These are phyloP conservation scores for Globisporangium nodosum DNA, from an alignment of 352 stramenopile genomes.

Conservation along the genomic window DNA sequence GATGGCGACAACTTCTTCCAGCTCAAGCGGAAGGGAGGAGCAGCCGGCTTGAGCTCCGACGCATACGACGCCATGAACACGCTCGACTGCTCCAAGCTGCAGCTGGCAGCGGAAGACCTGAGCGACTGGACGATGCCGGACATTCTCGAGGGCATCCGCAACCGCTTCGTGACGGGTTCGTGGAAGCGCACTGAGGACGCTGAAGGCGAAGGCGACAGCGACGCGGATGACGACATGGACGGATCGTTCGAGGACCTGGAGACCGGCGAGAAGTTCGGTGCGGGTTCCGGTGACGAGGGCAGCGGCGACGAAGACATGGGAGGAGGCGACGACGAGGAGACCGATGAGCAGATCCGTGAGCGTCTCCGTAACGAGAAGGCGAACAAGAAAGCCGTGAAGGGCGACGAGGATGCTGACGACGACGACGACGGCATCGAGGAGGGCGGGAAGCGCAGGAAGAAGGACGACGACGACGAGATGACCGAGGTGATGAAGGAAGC, in stretches of 20 bases:
- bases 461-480: constrained; percentile 81
- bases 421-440: constrained; percentile 20
- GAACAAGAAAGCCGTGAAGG: constrained; percentile 79
- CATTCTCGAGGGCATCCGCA: constrained; percentile 71
- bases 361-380: constrained; percentile 88
- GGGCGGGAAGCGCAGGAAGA: constrained; percentile 27
- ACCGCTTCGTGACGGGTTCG: constrained; percentile 97
- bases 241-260: constrained; percentile 98
- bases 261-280: constrained; percentile 79
- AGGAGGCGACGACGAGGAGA: constrained; percentile 43
- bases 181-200: constrained; percentile 78
- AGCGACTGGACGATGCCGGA: constrained; percentile 76
- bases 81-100: constrained; percentile 78
- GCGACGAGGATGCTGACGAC: constrained; percentile 60
- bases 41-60: constrained; percentile 24
- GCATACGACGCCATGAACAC: constrained; percentile 66
- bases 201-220: constrained; percentile 29
- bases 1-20: constrained; percentile 77
- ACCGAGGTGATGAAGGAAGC: constrained; percentile 84
- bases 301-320: constrained; percentile 27
- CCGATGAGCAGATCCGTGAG: constrained; percentile 76
- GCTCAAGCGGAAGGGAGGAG: constrained; percentile 53
- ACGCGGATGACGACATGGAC: constrained; percentile 70
- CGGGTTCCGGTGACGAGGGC: constrained; percentile 19
- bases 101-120: constrained; percentile 55